These are phyloP conservation scores for Protomyces lactucae-debilis DNA, from an alignment of 1,139 yeast genomes.

Conservation along the genomic window DNA sequence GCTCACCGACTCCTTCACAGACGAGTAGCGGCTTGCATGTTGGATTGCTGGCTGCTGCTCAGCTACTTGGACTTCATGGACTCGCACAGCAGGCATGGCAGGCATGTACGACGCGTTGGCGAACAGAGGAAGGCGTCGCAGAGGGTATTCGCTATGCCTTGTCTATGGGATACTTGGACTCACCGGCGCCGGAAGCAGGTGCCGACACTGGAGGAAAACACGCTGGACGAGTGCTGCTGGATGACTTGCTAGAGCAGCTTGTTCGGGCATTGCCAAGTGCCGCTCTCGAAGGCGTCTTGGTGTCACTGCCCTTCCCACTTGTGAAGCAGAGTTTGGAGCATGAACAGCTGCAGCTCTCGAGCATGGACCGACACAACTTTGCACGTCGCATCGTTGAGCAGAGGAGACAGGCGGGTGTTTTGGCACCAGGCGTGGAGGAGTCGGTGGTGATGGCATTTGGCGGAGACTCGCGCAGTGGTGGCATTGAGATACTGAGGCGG, in stretches of 20 bases:
- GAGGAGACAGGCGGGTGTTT: neutral
- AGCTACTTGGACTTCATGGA: slow-evolving; percentile 9
- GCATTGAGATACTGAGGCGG: slow-evolving; percentile 23
- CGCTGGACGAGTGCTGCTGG: neutral
- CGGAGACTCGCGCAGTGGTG: slow-evolving; percentile 22
- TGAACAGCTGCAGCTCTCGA: neutral
- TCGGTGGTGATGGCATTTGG: slow-evolving; percentile 26
- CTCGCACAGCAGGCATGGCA: slow-evolving; percentile 19
- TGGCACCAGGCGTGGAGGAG: slow-evolving; percentile 18
- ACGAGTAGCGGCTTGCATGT: neutral
- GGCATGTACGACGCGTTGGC: neutral
- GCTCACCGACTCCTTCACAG: neutral
- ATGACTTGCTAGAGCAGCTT: slow-evolving; percentile 4
- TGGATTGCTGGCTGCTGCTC: slow-evolving; percentile 20
- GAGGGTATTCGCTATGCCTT: slow-evolving; percentile 16
- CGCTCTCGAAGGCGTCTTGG: slow-evolving; percentile 5
- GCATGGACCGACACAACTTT: slow-evolving; percentile 19
- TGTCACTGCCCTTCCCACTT: slow-evolving; percentile 17
- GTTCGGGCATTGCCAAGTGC: neutral
- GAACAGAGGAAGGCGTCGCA: slow-evolving; percentile 8
- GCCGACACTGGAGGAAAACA: neutral
- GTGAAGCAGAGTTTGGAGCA: slow-evolving; percentile 17
- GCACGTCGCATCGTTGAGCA: slow-evolving; percentile 12
- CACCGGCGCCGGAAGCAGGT: neutral
- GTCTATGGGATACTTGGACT: neutral